Evolutionary conservation across 202 grass and related monocot genomes (phyloP).

Genomic region (Hordeum pubiflorum): DNA sequence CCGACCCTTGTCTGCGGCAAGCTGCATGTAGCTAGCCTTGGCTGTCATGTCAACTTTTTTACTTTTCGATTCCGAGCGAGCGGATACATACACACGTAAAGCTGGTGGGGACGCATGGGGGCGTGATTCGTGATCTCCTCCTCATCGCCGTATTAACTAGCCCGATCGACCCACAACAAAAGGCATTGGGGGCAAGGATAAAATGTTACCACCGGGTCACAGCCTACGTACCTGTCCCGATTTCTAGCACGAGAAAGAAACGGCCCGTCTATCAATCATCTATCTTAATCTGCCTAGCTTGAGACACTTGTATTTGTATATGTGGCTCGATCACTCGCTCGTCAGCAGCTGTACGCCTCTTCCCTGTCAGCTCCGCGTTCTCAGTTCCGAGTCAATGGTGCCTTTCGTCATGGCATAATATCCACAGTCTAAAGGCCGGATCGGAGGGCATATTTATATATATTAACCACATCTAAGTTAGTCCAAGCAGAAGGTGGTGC

Average conservation of each 20-base stretch:
- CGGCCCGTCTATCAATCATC: not conserved
- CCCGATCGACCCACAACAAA: not conserved
- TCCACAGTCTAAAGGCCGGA: not conserved
- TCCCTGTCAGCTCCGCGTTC: not conserved
- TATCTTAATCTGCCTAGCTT: not conserved
- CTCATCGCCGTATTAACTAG: not conserved
- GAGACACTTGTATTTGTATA: not conserved
- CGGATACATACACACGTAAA: not conserved
- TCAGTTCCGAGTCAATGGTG: constrained; percentile 9
- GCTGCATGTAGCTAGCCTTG: not conserved
- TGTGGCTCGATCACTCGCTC: not conserved
- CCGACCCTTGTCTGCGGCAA: not conserved
- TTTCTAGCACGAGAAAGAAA: not conserved
- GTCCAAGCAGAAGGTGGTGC: constrained; percentile 7
- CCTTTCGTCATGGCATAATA: constrained; percentile 5
- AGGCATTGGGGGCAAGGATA: not conserved
- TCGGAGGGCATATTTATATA: not conserved
- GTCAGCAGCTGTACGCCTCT: constrained; percentile 8
- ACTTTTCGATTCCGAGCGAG: not conserved
- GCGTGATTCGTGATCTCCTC: not conserved
- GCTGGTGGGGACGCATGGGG: constrained; percentile 5
- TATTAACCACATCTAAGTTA: not conserved
- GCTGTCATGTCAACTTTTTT: constrained; percentile 19
- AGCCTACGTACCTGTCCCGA: not conserved
- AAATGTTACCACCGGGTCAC: not conserved